A percentile compares a stretch with the other conserved stretches of the same genome.
These are phyloP conservation scores for Mycena albidolilacea DNA, from an alignment of 768 basidiomycete genomes.

Conservation along the genomic window DNA sequence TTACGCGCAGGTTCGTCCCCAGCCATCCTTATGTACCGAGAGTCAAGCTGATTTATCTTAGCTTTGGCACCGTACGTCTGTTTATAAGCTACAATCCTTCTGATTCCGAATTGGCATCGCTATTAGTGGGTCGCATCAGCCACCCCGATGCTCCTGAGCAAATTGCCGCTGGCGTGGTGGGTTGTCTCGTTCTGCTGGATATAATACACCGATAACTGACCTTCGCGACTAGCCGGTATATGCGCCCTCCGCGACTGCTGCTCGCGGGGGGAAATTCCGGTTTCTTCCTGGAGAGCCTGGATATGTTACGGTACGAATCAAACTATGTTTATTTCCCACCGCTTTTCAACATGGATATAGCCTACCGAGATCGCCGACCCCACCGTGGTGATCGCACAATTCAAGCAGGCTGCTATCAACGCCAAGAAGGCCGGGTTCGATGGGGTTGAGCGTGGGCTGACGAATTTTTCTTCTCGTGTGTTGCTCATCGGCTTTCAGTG, in stretches of 20 bases:
- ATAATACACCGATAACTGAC: background rate
- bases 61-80: constrained; percentile 3
- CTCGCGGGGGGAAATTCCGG: background rate
- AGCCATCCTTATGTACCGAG: background rate
- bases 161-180: background rate
- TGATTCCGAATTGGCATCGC: background rate
- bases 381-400: constrained; percentile 1
- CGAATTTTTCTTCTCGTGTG: background rate
- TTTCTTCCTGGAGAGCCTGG: background rate
- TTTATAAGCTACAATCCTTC: background rate
- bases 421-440: background rate
- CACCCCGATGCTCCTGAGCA: background rate
- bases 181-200: background rate
- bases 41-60: background rate
- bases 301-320: background rate
- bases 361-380: background rate
- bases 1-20: background rate
- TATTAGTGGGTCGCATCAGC: background rate
- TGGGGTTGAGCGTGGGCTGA: background rate
- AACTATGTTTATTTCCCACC: background rate
- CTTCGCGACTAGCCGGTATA: background rate
- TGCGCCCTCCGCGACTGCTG: background rate
- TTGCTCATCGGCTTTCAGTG: background rate
- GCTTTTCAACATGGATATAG: background rate
- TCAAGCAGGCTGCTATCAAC: constrained; percentile 3